Evolutionary conservation across 257 asterid genomes (phyloP).

Genomic region (Scutellaria minor): DNA sequence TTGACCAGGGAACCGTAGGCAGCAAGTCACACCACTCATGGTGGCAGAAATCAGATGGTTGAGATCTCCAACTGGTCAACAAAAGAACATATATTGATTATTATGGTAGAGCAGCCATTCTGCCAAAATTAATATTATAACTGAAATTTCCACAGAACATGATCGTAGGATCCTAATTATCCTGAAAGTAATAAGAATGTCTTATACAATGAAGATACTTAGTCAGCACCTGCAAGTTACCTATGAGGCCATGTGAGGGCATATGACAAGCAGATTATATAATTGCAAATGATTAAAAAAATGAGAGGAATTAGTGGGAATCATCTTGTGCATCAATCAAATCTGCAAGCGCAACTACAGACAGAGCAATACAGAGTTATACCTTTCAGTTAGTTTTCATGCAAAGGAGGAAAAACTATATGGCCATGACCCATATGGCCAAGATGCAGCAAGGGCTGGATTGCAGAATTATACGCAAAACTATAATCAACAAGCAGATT

Average conservation of each 20-base stretch:
- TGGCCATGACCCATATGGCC: background rate
- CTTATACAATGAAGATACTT: background rate
- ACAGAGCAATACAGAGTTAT: background rate
- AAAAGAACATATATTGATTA: background rate
- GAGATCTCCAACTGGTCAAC: constrained; percentile 53
- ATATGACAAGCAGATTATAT: background rate
- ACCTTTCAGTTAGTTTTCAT: background rate
- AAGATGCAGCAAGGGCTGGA: background rate
- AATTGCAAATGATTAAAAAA: background rate
- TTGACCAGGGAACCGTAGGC: constrained; percentile 57
- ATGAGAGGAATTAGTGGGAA: background rate
- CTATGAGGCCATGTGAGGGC: background rate
- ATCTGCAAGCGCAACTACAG: background rate
- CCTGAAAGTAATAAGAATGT: background rate
- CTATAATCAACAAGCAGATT: no score
- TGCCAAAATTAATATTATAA: constrained; percentile 3
- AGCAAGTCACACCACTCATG: constrained; percentile 62
- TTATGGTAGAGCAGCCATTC: background rate
- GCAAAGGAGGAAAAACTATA: background rate
- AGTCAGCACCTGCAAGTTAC: constrained; percentile 14
- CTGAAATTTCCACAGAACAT: background rate
- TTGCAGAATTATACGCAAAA: background rate
- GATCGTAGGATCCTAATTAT: background rate
- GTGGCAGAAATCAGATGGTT: constrained; percentile 62
- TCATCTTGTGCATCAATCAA: background rate